Percentiles rank a stretch among this genome's conserved stretches.
phyloP scores from a whole-genome alignment of 805 yeast species.

The Schizosaccharomyces japonicus region DNA sequence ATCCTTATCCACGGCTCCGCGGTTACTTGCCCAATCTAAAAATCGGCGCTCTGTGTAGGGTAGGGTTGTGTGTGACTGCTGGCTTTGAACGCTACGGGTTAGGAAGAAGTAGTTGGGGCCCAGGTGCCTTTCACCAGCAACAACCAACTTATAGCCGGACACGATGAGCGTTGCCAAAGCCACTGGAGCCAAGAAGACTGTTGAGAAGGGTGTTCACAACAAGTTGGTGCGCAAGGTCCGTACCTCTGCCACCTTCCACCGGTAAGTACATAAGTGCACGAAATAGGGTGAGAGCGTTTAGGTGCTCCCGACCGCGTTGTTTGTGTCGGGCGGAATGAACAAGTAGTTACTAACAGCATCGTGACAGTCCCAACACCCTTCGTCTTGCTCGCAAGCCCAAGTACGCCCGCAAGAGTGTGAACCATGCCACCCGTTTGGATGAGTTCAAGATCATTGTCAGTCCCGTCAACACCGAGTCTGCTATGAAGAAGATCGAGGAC shows the following conservation, averaged over 20 bases:
- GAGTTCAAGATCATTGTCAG: slow-evolving; percentile 80
- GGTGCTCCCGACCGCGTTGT: too few species aligned
- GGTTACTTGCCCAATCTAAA: too few species aligned
- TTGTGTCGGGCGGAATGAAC: too few species aligned
- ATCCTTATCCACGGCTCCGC: too few species aligned
- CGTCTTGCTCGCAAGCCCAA: slow-evolving; percentile 82
- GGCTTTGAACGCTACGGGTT: too few species aligned
- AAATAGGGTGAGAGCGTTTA: too few species aligned
- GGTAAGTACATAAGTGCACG: too few species aligned
- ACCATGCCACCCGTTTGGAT: slow-evolving; percentile 92
- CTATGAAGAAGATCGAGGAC: slow-evolving; percentile 98
- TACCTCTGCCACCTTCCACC: slow-evolving; percentile 78
- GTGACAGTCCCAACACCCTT: slow-evolving; percentile 73
- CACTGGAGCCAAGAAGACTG: slow-evolving; percentile 95
- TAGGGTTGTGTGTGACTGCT: too few species aligned
- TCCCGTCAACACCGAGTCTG: slow-evolving; percentile 94
- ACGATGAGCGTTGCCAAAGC: slow-evolving; percentile 30
- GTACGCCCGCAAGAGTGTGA: slow-evolving; percentile 86
- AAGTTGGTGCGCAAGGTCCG: slow-evolving; percentile 80
- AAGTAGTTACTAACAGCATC: slow-evolving; percentile 2
- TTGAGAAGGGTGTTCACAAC: slow-evolving; percentile 86
- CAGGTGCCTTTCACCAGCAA: neutral
- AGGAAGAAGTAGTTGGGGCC: too few species aligned
- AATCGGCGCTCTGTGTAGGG: too few species aligned
- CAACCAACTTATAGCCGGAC: slow-evolving; percentile 4